Evolutionary conservation across 495 filamentous ascomycete species (phyloP).

Genomic region (Penicillium canariense): DNA sequence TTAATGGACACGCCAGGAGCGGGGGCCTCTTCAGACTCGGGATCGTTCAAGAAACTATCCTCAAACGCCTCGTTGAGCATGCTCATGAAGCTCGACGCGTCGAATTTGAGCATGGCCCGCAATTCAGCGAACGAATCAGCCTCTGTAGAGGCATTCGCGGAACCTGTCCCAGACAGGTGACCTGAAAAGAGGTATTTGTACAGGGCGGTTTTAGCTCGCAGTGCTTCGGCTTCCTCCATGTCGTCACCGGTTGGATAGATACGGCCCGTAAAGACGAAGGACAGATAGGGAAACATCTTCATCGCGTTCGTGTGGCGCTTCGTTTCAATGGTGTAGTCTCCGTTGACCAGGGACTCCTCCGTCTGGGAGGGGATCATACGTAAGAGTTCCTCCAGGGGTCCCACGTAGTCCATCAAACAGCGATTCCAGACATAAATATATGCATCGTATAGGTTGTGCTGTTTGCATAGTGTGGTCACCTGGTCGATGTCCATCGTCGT

Average conservation of each 20-base stretch:
- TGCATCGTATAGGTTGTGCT: constrained; percentile 89
- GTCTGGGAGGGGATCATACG: constrained; percentile 53
- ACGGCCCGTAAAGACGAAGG: constrained; percentile 86
- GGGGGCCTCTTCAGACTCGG: constrained; percentile 33
- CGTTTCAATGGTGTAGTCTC: constrained; percentile 32
- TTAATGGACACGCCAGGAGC: constrained; percentile 66
- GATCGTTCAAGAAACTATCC: constrained; percentile 84
- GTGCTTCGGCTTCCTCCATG: constrained; percentile 65
- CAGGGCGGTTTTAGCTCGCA: constrained; percentile 75
- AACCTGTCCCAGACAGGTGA: constrained; percentile 55
- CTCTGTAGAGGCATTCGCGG: constrained; percentile 54
- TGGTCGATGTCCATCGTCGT: constrained; percentile 92
- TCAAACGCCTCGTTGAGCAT: constrained; percentile 97
- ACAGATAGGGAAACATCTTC: constrained; percentile 94
- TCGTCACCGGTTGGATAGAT: constrained; percentile 82
- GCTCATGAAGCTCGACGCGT: constrained; percentile 88
- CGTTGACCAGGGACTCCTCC: constrained; percentile 31
- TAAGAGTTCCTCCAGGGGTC: constrained; percentile 82
- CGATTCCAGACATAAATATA: constrained; percentile 97
- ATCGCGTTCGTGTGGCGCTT: constrained; percentile 60
- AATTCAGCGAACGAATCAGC: constrained; percentile 81
- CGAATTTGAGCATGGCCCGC: constrained; percentile 78
- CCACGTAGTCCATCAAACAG: constrained; percentile 83
- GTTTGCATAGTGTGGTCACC: constrained; percentile 83
- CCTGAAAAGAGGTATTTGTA: constrained; percentile 94